phyloP scores from a whole-genome alignment of 805 yeast genomes.

The Pichia occidentalis region DNA sequence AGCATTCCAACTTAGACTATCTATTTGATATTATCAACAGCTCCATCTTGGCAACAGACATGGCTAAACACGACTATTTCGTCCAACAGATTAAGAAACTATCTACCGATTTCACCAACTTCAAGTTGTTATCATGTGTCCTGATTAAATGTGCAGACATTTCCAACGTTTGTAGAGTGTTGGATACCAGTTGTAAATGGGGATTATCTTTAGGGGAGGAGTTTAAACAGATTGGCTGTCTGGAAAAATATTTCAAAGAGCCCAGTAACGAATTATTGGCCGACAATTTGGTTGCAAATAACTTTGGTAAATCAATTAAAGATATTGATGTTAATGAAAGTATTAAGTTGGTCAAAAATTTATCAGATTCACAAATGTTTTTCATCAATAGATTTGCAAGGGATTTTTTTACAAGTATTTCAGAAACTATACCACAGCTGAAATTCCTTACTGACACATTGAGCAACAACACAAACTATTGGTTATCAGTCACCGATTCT shows the following conservation, averaged over 20 bases:
- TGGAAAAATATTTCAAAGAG: conserved; percentile 34
- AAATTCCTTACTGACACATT: conserved; percentile 50
- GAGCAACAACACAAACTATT: conserved; percentile 45
- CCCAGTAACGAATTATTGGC: conserved; percentile 3
- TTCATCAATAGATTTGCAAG: conserved; percentile 79
- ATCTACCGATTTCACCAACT: conserved; percentile 22
- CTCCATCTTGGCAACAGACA: conserved; percentile 76
- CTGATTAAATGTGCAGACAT: conserved; percentile 93
- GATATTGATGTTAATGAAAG: conserved; percentile 36
- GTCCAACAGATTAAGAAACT: conserved; percentile 43
- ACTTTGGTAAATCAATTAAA: conserved; percentile 13
- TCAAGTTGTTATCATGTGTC: conserved; percentile 50
- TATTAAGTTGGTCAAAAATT: conserved; percentile 37
- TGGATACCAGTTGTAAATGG: conserved; percentile 76
- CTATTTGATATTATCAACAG: conserved; percentile 14
- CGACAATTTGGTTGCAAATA: conserved; percentile 1
- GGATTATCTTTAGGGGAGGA: conserved; percentile 75
- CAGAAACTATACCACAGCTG: conserved; percentile 54
- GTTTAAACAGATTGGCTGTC: conserved; percentile 55
- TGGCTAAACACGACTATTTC: conserved; percentile 81
- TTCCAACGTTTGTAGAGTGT: conserved; percentile 82
- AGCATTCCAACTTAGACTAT: conserved; percentile 31
- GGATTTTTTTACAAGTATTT: conserved; percentile 62
- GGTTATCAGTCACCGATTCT: conserved; percentile 33
- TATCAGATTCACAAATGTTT: conserved; percentile 71